Conservation (phyloP, 148 eudicot genomes). For the Camellia sinensis region DNA sequence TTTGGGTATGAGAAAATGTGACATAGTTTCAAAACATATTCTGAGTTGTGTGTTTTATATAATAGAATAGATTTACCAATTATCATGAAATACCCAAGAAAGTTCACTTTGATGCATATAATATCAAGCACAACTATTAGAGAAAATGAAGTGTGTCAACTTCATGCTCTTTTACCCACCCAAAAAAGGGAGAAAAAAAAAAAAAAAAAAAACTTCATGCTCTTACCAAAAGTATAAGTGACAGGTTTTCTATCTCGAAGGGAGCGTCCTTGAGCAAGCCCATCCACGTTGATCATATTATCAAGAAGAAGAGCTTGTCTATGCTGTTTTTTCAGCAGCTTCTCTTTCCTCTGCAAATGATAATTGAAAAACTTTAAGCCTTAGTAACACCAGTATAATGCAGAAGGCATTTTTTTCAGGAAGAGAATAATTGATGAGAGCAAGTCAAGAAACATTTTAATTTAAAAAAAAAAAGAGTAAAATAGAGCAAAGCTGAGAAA, state of each 20-base stretch:
- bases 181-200: too few relatives aligned
- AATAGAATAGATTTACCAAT: background rate
- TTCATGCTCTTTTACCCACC: constrained; percentile 15
- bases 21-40: too few relatives aligned
- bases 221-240: constrained; percentile 92
- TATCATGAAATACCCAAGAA: background rate
- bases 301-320: constrained; percentile 90
- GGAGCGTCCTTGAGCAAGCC: constrained; percentile 76
- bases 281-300: constrained; percentile 64
- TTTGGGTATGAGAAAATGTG: too few relatives aligned
- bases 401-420: background rate
- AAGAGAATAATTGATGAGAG: background rate
- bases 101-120: background rate
- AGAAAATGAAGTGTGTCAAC: background rate
- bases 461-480: background rate
- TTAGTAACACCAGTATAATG: background rate
- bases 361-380: background rate
- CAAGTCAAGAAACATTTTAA: constrained; percentile 10
- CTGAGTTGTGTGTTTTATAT: too few relatives aligned
- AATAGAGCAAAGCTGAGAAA: background rate
- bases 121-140: constrained; percentile 14
- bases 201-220: background rate
- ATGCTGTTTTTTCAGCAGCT: constrained; percentile 80
- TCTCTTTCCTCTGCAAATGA: constrained; percentile 72
- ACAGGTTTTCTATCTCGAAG: constrained; percentile 95